phyloP scores from a whole-genome alignment of 192 early-diverging fungal species.

The Coemansia sp. region DNA sequence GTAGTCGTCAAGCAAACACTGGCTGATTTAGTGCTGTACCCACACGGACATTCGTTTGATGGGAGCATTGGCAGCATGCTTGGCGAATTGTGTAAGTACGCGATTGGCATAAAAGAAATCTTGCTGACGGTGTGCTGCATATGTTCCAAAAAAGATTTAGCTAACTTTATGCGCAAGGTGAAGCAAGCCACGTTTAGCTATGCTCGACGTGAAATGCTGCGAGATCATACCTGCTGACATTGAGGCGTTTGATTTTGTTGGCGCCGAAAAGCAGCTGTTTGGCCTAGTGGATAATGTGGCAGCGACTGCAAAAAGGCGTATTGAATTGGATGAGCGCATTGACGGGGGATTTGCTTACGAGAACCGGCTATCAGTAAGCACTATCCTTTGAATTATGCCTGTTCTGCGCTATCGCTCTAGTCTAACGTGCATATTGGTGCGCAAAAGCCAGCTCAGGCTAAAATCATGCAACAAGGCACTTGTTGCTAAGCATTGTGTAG shows the following conservation, averaged over 20 bases:
- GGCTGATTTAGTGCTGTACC: constrained; percentile 15
- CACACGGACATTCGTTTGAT: background rate
- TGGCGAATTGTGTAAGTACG: constrained; percentile 14
- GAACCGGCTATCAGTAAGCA: background rate
- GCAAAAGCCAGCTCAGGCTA: too few species aligned
- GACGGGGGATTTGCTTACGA: background rate
- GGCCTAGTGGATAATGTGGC: background rate
- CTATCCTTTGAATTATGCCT: background rate
- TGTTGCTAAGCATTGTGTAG: constrained; percentile 12
- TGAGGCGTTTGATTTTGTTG: background rate
- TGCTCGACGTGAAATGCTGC: background rate
- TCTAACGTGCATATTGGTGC: background rate
- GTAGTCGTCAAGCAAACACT: constrained; percentile 28
- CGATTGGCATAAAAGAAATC: too few species aligned
- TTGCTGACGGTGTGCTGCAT: background rate
- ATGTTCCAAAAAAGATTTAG: background rate
- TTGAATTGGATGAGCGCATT: background rate
- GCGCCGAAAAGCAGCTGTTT: background rate
- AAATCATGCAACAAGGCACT: too few species aligned
- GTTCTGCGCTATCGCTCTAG: too few species aligned
- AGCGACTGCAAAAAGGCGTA: background rate
- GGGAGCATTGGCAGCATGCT: background rate
- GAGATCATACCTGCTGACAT: background rate
- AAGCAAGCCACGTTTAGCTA: background rate
- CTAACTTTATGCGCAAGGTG: background rate